Evolutionary conservation across 2,329 filamentous ascomycete species (phyloP).

Genomic region (Clonostachys solani): DNA sequence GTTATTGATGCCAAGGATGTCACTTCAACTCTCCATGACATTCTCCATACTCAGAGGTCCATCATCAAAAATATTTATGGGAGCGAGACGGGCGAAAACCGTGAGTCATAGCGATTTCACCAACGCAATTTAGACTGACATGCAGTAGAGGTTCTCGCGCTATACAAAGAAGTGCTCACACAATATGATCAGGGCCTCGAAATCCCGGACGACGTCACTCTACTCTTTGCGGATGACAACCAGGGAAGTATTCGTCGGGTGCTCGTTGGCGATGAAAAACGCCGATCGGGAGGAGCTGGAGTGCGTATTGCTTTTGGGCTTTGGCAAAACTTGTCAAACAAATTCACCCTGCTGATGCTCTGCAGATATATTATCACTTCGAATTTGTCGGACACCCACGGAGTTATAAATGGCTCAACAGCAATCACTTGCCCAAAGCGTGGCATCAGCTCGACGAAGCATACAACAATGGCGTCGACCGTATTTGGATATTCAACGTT

Average conservation of each 20-base stretch:
- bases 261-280: conserved; percentile 46
- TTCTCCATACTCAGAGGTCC: conserved; percentile 4
- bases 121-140: conserved; percentile 15
- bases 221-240: conserved; percentile 59
- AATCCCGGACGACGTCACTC: conserved; percentile 50
- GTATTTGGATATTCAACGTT: conserved; percentile 63
- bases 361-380: conserved; percentile 41
- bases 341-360: not conserved
- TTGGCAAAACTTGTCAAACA: not conserved
- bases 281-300: conserved; percentile 52
- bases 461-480: conserved; percentile 48
- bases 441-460: conserved; percentile 43
- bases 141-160: conserved; percentile 24
- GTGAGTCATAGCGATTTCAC: not conserved
- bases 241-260: conserved; percentile 53
- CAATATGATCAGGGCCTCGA: conserved; percentile 54
- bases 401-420: conserved; percentile 45
- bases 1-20: not conserved
- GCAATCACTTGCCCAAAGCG: conserved; percentile 36
- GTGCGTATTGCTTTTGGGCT: conserved; percentile 16
- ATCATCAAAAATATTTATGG: conserved; percentile 6
- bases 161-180: conserved; percentile 59
- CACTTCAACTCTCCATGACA: conserved; percentile 2
- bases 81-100: not conserved
- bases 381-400: conserved; percentile 28